phyloP scores from a whole-genome alignment of 441 rosid species.

The Heliophila coronopifolia region DNA sequence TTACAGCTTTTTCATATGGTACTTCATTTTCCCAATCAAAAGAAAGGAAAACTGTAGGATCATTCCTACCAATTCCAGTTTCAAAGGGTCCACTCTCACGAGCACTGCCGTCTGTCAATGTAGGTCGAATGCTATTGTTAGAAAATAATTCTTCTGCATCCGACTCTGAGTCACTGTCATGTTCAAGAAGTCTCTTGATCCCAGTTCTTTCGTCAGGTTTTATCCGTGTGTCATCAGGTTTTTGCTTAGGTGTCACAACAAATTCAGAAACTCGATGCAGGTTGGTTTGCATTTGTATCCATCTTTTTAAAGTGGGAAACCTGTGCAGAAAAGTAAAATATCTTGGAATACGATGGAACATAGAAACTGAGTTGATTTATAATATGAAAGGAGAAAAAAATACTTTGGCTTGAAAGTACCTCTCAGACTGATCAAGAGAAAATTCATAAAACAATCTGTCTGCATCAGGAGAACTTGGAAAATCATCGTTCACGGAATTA shows the following conservation, averaged over 20 bases:
- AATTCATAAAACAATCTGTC: constrained; percentile 86
- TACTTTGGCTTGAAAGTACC: constrained; percentile 41
- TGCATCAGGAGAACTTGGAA: constrained; percentile 62
- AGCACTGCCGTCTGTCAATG: constrained; percentile 36
- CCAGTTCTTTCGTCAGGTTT: constrained; percentile 54
- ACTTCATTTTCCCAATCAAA: constrained; percentile 93
- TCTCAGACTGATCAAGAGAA: constrained; percentile 98
- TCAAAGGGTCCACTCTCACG: constrained; percentile 43
- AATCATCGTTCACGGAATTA: constrained; percentile 59
- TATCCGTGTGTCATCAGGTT: constrained; percentile 39
- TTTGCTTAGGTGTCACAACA: constrained; percentile 70
- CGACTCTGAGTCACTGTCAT: constrained; percentile 69
- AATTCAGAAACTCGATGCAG: constrained; percentile 93
- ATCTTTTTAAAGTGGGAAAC: constrained; percentile 91
- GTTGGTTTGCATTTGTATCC: constrained; percentile 98
- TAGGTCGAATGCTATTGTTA: constrained; percentile 34
- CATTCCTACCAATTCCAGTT: constrained; percentile 45
- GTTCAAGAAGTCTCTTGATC: constrained; percentile 74
- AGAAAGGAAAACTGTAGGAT: constrained; percentile 70
- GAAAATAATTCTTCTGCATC: constrained; percentile 60
- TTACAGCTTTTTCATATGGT: constrained; percentile 87
- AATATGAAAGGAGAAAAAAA: constrained; percentile 6
- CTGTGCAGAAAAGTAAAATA: constrained; percentile 34
- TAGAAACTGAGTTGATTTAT: constrained; percentile 16
- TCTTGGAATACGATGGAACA: constrained; percentile 14